Evolutionary conservation across 2,329 filamentous ascomycete genomes (phyloP), one percentile per base, ranked within the genome.

Genomic region (Simplicillium aogashimaense): DNA sequence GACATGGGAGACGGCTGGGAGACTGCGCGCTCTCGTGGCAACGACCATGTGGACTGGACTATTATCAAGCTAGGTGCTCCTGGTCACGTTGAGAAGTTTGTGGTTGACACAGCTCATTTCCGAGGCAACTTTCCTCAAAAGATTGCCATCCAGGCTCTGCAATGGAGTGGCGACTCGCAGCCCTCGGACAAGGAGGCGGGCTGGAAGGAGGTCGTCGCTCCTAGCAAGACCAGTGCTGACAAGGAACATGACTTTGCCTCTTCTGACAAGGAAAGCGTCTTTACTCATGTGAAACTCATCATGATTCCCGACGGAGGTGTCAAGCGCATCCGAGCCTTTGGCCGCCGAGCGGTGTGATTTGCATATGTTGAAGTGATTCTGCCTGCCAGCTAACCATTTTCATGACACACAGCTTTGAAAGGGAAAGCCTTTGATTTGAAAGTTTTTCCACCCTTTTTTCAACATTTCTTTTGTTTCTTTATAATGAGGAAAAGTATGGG

Each of bases 251-350:
- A 74, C 46, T 85, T 83, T 55, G 65, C 62, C 28, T 72, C 66
- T 40, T 52, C 69, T 42, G 66, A 77, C 14, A 65, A 70, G 49
- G 76, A 77, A 30, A 71, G 68, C 55, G 64, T 69, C 3, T 84
- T 86, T 53, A 87, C 83, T 11, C 88, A 92, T 63, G 79, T 89
- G 16, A 95, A 94, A 72, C 69, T 97, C 57, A 84, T 86, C 29
- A 92, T 95, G 57, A 86, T 95, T 50, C 90, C 90, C 0, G 89
- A 97, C 60, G 89, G 90, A 29, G 89, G 90, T 17, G 84, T 95
- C 3, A 95, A 94, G 76, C 71, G 89, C 47, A 74, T 95, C 48
- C 76, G 87, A 40, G 58, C 53, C 29, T 60, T 60, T 52, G 60
- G 60, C 16, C 61, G 52, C 49, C 53, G 60, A 38, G 54, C 45